Conservation (phyloP, 441 rosid species). For the Jatropha multifida region DNA sequence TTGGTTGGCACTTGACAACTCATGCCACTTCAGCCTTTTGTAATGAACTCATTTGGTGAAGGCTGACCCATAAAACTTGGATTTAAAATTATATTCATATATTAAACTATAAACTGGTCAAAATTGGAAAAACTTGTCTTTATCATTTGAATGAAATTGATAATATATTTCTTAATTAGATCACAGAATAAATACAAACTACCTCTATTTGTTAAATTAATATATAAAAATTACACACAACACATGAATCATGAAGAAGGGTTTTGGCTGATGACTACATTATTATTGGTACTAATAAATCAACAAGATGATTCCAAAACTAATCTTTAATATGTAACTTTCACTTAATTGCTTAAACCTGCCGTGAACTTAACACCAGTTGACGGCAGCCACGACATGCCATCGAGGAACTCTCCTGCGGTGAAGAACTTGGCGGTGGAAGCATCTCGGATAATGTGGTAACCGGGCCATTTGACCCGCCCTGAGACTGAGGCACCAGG, state of each 20-base stretch:
- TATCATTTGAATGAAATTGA: too few relatives aligned
- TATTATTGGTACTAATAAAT: not conserved
- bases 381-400: slow-evolving; percentile 70
- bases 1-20: too few relatives aligned
- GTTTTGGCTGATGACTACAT: not conserved
- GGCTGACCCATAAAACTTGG: too few relatives aligned
- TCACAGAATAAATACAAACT: too few relatives aligned
- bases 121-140: too few relatives aligned
- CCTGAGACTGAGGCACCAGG: slow-evolving; percentile 45
- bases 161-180: too few relatives aligned
- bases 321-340: not conserved
- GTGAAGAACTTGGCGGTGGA: slow-evolving; percentile 62
- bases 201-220: too few relatives aligned
- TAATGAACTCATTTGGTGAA: too few relatives aligned
- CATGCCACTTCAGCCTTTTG: too few relatives aligned
- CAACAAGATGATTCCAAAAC: not conserved
- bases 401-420: slow-evolving; percentile 49
- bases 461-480: slow-evolving; percentile 68
- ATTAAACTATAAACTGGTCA: too few relatives aligned
- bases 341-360: slow-evolving; percentile 50
- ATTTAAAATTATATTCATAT: too few relatives aligned
- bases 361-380: slow-evolving; percentile 57
- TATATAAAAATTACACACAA: too few relatives aligned
- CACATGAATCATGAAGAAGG: not conserved
- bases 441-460: slow-evolving; percentile 44